Percentiles rank a stretch among this genome's conserved stretches.
These are phyloP conservation scores for Dryas alaskensis DNA, from an alignment of 306 rosid species.

Conservation along the genomic window DNA sequence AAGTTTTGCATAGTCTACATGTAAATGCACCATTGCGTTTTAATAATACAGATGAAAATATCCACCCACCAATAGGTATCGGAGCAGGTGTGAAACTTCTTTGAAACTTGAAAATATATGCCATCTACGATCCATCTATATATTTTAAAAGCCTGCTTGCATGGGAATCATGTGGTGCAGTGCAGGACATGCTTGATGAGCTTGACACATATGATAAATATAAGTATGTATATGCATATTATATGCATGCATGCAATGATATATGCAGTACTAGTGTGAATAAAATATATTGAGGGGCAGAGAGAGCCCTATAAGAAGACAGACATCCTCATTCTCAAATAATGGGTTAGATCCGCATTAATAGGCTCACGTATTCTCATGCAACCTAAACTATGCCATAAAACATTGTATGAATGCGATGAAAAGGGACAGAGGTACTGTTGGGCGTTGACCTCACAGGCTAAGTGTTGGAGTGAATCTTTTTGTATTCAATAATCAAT, in stretches of 20 bases:
- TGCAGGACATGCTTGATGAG: constrained; percentile 10
- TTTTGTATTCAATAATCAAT: not conserved
- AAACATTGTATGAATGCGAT: constrained; percentile 17
- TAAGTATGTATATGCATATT: not conserved
- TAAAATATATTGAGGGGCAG: constrained; percentile 2
- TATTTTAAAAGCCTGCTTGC: constrained; percentile 10
- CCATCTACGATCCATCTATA: not conserved
- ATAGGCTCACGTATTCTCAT: constrained; percentile 55
- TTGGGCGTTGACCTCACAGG: constrained; percentile 54
- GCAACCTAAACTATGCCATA: constrained; percentile 32
- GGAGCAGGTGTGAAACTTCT: constrained; percentile 32
- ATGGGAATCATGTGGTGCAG: constrained; percentile 7
- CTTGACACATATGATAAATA: not conserved
- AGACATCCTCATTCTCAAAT: constrained; percentile 77
- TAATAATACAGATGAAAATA: constrained; percentile 28
- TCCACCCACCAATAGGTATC: constrained; percentile 29
- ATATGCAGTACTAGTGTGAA: not conserved
- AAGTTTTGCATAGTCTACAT: constrained; percentile 26
- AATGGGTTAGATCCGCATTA: constrained; percentile 62
- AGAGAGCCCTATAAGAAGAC: constrained; percentile 40
- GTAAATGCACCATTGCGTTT: not conserved
- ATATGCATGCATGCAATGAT: not conserved
- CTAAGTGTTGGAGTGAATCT: constrained; percentile 44
- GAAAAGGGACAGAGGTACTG: constrained; percentile 32
- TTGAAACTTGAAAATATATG: constrained; percentile 14